Evolutionary conservation across 2,329 filamentous ascomycete genomes (phyloP), one percentile per base, ranked within the genome.

Genomic region (Nemania diffusa): DNA sequence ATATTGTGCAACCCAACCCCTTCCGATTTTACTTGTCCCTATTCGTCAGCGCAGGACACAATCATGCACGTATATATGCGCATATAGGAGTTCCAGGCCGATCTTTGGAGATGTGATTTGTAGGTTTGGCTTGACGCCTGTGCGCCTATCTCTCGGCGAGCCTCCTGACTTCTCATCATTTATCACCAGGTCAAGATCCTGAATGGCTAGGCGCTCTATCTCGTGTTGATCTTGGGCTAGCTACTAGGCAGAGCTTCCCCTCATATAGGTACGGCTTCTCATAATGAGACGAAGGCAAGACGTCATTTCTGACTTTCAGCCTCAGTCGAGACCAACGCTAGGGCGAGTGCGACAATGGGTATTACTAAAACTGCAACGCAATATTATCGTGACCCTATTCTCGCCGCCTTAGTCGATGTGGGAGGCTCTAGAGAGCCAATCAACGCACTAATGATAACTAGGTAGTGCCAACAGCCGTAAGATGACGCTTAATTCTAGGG

Each of bases 1-100:
- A 65, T 65, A 44, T 60, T 17, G 62, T 57, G 62, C 52, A 60
- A 61, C 62, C 50, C 42, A 65, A 42, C 58, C 17, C 50, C 48
- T 57, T 32, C 26, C 4, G 13, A 24, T 32, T 24, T 48, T 37
- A 17, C 26, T n/a, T 7, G 17, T 24, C 34, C 51, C 2, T n/a
- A 65, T 65, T 65, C 51, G 62, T 26, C 15, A 34, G 34, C n/a
- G 29, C 44, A 26, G 20, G 27, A 53, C 27, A 40, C 32, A 27
- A 8, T n/a, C 22, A 51, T 17, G 51, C 9, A 40, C 17, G 9
- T 15, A 50, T 40, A 13, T 15, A 22, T 3, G 24, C 27, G 50
- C 22, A 48, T 17, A 55, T n/a, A 60, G 17, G n/a, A 48, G 27
- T 57, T 57, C 52, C 53, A 51, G 58, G 44, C 51, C 64, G 46